Percentiles rank a stretch among this genome's conserved stretches.
These are phyloP conservation scores for Ophiocytium majus DNA, from an alignment of 352 stramenopile species.

Conservation along the genomic window DNA sequence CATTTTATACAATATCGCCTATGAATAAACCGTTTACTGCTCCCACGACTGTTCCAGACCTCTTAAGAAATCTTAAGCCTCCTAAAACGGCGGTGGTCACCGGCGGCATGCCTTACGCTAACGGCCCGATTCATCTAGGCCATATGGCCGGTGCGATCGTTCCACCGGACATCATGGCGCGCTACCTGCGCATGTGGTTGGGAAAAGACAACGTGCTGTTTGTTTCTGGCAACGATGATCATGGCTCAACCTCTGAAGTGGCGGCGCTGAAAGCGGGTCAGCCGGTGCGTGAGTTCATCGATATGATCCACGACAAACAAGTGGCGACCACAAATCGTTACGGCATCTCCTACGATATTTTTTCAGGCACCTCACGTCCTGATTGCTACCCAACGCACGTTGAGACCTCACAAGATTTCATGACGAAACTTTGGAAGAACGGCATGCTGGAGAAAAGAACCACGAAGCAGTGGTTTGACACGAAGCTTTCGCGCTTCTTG, in stretches of 20 bases:
- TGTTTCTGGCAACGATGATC: constrained; percentile 4
- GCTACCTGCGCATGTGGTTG: neutral
- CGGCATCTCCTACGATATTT: constrained; percentile 6
- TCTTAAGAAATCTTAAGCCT: neutral
- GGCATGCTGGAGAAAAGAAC: neutral
- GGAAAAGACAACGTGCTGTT: constrained; percentile 14
- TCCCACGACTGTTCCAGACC: neutral
- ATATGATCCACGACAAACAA: constrained; percentile 13
- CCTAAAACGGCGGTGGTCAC: constrained; percentile 1
- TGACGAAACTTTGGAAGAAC: constrained; percentile 14
- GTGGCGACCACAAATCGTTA: neutral
- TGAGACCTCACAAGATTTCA: neutral
- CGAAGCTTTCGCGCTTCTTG: neutral
- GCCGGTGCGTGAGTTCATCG: constrained; percentile 4
- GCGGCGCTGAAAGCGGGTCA: neutral
- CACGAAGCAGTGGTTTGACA: constrained; percentile 15
- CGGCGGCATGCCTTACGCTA: neutral
- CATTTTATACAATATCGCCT: too few relatives aligned
- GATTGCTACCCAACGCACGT: neutral
- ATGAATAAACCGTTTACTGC: constrained; percentile 12
- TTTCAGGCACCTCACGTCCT: neutral
- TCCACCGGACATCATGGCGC: constrained; percentile 8
- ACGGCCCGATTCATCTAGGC: neutral
- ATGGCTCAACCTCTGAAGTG: constrained; percentile 13
- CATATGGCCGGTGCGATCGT: constrained; percentile 1